phyloP scores from a whole-genome alignment of 73 alveolate species.

The Tetrahymena elliotti region DNA sequence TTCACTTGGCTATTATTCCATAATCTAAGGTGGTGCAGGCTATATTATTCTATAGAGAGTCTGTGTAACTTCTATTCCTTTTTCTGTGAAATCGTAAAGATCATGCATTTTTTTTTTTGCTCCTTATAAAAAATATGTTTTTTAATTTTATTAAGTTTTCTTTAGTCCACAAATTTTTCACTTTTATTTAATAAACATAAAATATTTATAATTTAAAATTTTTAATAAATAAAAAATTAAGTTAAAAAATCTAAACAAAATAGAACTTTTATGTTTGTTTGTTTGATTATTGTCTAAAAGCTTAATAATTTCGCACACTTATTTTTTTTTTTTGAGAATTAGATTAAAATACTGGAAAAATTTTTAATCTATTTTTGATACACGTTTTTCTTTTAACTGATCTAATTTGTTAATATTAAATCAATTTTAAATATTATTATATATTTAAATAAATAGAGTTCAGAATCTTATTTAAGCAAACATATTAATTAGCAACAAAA shows the following conservation, averaged over 20 bases:
- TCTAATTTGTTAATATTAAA: no score
- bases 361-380: no score
- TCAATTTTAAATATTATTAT: no score
- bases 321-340: no score
- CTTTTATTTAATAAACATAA: neutral
- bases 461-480: no score
- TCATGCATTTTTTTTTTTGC: neutral
- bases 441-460: no score
- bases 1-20: neutral
- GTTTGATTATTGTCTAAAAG: no score
- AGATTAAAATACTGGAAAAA: neutral
- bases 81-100: neutral
- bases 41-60: neutral
- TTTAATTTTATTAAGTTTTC: neutral
- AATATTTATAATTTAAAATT: no score
- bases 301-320: neutral
- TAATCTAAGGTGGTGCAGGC: neutral
- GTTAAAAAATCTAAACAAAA: neutral
- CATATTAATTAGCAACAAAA: no score
- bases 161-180: neutral
- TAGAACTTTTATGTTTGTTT: no score
- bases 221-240: no score
- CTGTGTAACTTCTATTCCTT: neutral
- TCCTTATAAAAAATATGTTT: neutral
- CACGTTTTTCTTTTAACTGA: neutral